phyloP scores from a whole-genome alignment of 2,329 filamentous ascomycete genomes.

The Aspergillus arachidicola region DNA sequence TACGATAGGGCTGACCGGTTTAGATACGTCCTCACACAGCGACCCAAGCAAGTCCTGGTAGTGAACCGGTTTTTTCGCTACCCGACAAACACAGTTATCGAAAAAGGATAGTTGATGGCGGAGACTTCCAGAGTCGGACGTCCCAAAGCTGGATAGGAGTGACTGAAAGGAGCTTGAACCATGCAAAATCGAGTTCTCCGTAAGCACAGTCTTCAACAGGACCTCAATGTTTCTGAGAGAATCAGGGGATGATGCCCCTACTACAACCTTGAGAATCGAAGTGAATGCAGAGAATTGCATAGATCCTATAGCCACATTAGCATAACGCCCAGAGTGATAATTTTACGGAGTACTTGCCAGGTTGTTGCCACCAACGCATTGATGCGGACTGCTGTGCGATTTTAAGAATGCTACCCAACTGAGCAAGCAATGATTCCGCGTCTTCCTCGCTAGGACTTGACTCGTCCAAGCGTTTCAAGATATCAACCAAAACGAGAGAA shows the following conservation, averaged over 20 bases:
- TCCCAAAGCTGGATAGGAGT: slow-evolving; percentile 41
- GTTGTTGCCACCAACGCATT: slow-evolving; percentile 88
- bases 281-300: slow-evolving; percentile 47
- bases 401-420: slow-evolving; percentile 77
- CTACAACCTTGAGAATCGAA: slow-evolving; percentile 43
- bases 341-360: slow-evolving; percentile 42
- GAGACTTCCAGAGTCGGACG: slow-evolving; percentile 33
- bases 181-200: slow-evolving; percentile 41
- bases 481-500: slow-evolving; percentile 71
- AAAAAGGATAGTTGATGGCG: slow-evolving; percentile 67
- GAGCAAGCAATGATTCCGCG: slow-evolving; percentile 64
- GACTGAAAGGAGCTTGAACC: slow-evolving; percentile 39
- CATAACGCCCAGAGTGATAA: not conserved
- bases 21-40: slow-evolving; percentile 35
- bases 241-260: slow-evolving; percentile 31
- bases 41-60: slow-evolving; percentile 62
- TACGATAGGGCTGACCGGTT: slow-evolving; percentile 63
- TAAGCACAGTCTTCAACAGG: slow-evolving; percentile 38
- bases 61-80: slow-evolving; percentile 77
- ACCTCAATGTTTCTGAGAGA: slow-evolving; percentile 37
- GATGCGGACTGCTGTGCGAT: slow-evolving; percentile 79
- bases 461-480: slow-evolving; percentile 64
- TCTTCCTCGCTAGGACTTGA: slow-evolving; percentile 49
- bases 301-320: slow-evolving; percentile 26
- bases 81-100: slow-evolving; percentile 79